Conservation (phyloP, 1,139 yeast species). For the Kodamaea suecica region DNA sequence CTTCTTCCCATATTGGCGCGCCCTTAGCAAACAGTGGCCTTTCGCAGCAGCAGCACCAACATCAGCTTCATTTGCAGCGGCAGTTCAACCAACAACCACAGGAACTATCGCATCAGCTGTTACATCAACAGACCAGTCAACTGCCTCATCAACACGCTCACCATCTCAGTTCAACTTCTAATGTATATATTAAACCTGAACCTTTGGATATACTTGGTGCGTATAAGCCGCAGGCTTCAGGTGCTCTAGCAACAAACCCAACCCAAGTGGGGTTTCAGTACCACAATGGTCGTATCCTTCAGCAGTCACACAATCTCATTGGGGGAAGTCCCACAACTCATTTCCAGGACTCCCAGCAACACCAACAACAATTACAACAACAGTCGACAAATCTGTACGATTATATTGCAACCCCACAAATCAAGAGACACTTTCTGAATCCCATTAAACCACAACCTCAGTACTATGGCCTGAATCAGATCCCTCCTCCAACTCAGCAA, state of each 20-base stretch:
- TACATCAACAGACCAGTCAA: slow-evolving; percentile 13
- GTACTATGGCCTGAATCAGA: neutral
- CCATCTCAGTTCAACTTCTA: slow-evolving; percentile 9
- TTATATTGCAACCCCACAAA: neutral
- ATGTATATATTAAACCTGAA: slow-evolving; percentile 1
- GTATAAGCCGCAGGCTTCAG: neutral
- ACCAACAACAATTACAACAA: too few species aligned
- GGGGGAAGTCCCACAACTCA: neutral
- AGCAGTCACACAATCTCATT: neutral
- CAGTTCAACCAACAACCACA: slow-evolving; percentile 5
- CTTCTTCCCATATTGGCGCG: neutral
- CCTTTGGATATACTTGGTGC: neutral
- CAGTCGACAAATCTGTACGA: neutral
- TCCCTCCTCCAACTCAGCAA: neutral
- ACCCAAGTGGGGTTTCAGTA: neutral
- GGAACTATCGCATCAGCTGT: slow-evolving; percentile 1
- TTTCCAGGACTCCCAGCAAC: neutral
- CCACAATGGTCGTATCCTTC: neutral
- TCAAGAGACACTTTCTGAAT: neutral
- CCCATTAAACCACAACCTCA: neutral
- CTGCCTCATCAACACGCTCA: neutral
- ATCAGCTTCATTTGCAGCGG: slow-evolving; percentile 4
- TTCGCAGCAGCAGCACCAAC: slow-evolving; percentile 6
- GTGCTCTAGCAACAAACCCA: neutral
- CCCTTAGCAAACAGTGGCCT: too few species aligned